phyloP scores from a whole-genome alignment of 2,329 filamentous ascomycete genomes.

The Stachybotrys echinatus region DNA sequence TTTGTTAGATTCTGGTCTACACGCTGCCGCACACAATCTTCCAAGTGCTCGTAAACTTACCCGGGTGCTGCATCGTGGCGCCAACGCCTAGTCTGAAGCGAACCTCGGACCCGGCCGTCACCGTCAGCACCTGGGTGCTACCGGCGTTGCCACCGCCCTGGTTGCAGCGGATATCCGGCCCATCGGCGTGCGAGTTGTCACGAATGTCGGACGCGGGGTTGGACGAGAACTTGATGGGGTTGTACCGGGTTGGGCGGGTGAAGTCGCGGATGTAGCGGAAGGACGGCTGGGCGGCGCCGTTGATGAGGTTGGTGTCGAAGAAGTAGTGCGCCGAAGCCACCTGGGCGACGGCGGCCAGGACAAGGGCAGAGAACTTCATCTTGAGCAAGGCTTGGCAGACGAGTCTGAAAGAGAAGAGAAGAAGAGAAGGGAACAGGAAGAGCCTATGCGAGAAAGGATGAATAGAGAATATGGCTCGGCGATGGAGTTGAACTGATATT shows the following conservation, averaged over 20 bases:
- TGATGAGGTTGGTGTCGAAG: conserved; percentile 17
- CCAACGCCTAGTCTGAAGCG: conserved; percentile 12
- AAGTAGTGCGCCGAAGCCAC: conserved; percentile 21
- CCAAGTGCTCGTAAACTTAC: conserved; percentile 6
- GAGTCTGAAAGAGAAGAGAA: not conserved
- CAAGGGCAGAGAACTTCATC: conserved; percentile 13
- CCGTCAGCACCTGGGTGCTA: conserved; percentile 14
- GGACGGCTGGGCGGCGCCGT: conserved; percentile 10
- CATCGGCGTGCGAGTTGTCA: conserved; percentile 13
- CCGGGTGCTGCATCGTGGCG: conserved; percentile 14
- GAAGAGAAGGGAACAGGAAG: not conserved
- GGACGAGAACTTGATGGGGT: conserved; percentile 21
- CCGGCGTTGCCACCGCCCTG: conserved; percentile 16
- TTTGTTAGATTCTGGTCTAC: not conserved
- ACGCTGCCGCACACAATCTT: not conserved
- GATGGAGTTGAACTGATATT: not conserved
- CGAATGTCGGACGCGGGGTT: conserved; percentile 16
- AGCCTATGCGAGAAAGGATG: not conserved
- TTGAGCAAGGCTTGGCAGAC: not conserved
- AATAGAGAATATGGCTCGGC: not conserved
- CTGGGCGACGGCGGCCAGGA: conserved; percentile 12
- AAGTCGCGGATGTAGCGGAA: conserved; percentile 18
- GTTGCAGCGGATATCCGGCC: conserved; percentile 21
- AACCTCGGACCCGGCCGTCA: conserved; percentile 15
- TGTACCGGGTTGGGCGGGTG: conserved; percentile 16